phyloP scores from a whole-genome alignment of 169 alveolate genomes.

The Plasmodium sp. region DNA sequence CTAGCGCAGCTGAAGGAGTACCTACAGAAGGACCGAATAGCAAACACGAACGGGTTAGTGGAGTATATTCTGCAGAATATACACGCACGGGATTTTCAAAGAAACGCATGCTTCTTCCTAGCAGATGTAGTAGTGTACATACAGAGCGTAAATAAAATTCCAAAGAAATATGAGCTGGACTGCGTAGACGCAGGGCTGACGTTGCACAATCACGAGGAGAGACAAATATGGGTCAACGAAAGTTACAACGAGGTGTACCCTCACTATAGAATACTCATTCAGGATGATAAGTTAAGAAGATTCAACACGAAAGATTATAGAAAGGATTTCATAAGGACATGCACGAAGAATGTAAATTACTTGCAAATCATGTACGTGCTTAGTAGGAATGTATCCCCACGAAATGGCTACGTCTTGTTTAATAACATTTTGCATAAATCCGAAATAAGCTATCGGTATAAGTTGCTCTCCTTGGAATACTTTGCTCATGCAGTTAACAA shows the following conservation, averaged over 20 bases:
- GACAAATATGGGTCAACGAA: background rate
- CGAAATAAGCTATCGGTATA: slow-evolving; percentile 57
- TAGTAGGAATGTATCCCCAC: slow-evolving; percentile 51
- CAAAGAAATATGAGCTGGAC: slow-evolving; percentile 4
- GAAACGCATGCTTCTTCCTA: slow-evolving; percentile 32
- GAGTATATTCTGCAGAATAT: slow-evolving; percentile 17
- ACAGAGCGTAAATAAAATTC: slow-evolving; percentile 23
- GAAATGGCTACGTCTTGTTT: slow-evolving; percentile 64
- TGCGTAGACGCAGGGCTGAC: background rate
- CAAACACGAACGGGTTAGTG: slow-evolving; percentile 10
- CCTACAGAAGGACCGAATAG: slow-evolving; percentile 28
- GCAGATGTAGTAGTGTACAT: slow-evolving; percentile 59
- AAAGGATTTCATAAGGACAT: slow-evolving; percentile 19
- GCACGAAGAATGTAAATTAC: slow-evolving; percentile 67
- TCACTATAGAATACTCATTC: slow-evolving; percentile 31
- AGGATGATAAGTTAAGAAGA: slow-evolving; percentile 51
- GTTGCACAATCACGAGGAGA: background rate
- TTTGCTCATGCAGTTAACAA: slow-evolving; percentile 66
- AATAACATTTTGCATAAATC: slow-evolving; percentile 47
- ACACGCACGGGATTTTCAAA: slow-evolving; percentile 2
- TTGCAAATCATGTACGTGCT: slow-evolving; percentile 40
- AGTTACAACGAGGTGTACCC: background rate
- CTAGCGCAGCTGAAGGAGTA: slow-evolving; percentile 19
- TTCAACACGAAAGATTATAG: slow-evolving; percentile 13
- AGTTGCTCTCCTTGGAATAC: slow-evolving; percentile 58